Evolutionary conservation across 257 asterid species (phyloP).

Genomic region (Ehretia macrophylla): DNA sequence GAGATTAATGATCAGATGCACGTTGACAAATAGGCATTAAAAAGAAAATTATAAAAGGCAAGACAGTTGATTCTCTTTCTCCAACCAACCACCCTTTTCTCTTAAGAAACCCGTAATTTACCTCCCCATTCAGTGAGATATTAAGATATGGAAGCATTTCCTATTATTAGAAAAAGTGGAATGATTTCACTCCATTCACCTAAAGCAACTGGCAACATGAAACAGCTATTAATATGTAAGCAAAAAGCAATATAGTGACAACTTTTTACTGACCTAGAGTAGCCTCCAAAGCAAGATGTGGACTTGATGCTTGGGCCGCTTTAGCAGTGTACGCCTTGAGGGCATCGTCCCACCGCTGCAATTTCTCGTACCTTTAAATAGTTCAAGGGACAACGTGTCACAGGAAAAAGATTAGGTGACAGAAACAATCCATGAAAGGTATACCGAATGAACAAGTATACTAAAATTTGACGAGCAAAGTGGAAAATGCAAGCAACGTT

Average conservation of each 20-base stretch:
- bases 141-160: neutral
- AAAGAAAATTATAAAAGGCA: too few species aligned
- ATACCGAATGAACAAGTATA: neutral
- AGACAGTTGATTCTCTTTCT: neutral
- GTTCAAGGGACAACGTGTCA: slow-evolving; percentile 12
- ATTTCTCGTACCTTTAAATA: slow-evolving; percentile 81
- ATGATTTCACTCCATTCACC: too few species aligned
- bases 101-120: neutral
- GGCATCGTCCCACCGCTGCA: slow-evolving; percentile 99
- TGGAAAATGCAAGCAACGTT: neutral
- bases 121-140: neutral
- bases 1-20: too few species aligned
- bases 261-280: slow-evolving; percentile 65
- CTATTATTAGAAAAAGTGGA: neutral
- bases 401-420: neutral
- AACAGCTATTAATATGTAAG: neutral
- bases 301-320: slow-evolving; percentile 77
- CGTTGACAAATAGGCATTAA: too few species aligned
- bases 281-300: slow-evolving; percentile 83
- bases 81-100: neutral
- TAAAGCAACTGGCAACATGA: neutral
- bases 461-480: neutral
- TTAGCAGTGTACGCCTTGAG: slow-evolving; percentile 93
- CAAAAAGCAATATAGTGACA: neutral
- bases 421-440: neutral